A percentile compares a stretch with the other conserved stretches of the same genome.
phyloP scores from a whole-genome alignment of 208 protist genomes.

The Tritrichomonas musculus region DNA sequence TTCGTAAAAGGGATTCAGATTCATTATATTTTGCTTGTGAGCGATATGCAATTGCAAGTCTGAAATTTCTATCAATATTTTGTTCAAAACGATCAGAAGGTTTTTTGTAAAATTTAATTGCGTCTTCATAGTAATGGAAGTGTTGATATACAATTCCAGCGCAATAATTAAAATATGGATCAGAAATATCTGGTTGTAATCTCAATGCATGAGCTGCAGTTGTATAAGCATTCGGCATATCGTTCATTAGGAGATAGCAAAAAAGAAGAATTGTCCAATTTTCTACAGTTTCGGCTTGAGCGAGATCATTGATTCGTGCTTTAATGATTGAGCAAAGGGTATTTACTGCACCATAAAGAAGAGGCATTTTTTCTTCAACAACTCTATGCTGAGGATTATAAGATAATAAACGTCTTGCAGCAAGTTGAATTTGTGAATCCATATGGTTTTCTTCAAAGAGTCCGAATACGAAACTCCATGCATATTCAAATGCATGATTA shows the following conservation, averaged over 20 bases:
- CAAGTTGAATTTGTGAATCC: background rate
- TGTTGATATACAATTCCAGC: background rate
- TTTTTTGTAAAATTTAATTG: no score
- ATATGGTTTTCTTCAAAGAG: background rate
- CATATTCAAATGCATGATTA: background rate
- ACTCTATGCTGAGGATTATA: constrained; percentile 12
- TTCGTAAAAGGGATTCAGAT: background rate
- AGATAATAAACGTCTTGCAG: background rate
- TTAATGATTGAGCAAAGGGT: background rate
- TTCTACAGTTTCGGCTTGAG: background rate
- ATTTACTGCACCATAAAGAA: background rate
- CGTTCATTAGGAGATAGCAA: background rate
- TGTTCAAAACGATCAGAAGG: background rate
- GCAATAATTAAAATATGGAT: background rate
- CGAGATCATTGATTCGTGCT: background rate
- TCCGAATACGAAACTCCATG: background rate
- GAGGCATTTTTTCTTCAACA: background rate
- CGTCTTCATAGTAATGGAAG: background rate
- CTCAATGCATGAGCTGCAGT: background rate
- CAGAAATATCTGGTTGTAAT: background rate
- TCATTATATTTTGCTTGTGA: background rate
- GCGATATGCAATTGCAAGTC: background rate
- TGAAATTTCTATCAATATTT: background rate
- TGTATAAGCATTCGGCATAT: constrained; percentile 1
- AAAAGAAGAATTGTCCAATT: background rate